phyloP scores from a whole-genome alignment of 1,284 basidiomycete species.

The Cutaneotrichosporon cyanovorans region DNA sequence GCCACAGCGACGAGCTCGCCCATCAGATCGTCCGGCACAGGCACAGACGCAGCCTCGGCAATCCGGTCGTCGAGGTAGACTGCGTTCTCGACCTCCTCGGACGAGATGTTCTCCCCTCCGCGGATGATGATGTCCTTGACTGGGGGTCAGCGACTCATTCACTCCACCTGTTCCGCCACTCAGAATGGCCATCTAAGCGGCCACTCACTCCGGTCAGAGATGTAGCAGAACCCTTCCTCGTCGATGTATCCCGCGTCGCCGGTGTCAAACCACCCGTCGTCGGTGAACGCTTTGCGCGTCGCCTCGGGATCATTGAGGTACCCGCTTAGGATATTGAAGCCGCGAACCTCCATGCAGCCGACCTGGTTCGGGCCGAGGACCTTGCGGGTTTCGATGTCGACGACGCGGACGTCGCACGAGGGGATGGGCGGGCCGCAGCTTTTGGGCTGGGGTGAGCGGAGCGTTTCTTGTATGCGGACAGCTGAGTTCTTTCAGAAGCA shows the following conservation, averaged over 20 bases:
- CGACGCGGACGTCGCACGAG: slow-evolving; percentile 28
- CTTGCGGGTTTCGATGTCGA: slow-evolving; percentile 26
- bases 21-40: slow-evolving; percentile 28
- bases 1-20: slow-evolving; percentile 36
- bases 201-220: slow-evolving; percentile 25
- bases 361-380: slow-evolving; percentile 17
- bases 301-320: slow-evolving; percentile 20
- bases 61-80: slow-evolving; percentile 29
- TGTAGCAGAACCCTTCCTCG: slow-evolving; percentile 33
- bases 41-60: slow-evolving; percentile 30
- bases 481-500: too few species aligned
- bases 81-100: slow-evolving; percentile 39
- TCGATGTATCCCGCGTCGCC: slow-evolving; percentile 35
- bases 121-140: slow-evolving; percentile 39
- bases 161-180: too few species aligned
- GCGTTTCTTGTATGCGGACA: too few species aligned
- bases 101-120: slow-evolving; percentile 40
- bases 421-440: slow-evolving; percentile 30
- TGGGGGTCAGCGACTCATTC: background rate
- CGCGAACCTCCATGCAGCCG: slow-evolving; percentile 30
- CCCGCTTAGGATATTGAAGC: slow-evolving; percentile 36
- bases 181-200: too few species aligned
- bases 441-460: background rate
- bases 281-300: slow-evolving; percentile 16
- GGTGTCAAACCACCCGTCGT: slow-evolving; percentile 39